Percentiles rank a stretch among this genome's conserved stretches.
Evolutionary conservation across 2,329 filamentous ascomycete species (phyloP).

Genomic region (Aureobasidium sp.): DNA sequence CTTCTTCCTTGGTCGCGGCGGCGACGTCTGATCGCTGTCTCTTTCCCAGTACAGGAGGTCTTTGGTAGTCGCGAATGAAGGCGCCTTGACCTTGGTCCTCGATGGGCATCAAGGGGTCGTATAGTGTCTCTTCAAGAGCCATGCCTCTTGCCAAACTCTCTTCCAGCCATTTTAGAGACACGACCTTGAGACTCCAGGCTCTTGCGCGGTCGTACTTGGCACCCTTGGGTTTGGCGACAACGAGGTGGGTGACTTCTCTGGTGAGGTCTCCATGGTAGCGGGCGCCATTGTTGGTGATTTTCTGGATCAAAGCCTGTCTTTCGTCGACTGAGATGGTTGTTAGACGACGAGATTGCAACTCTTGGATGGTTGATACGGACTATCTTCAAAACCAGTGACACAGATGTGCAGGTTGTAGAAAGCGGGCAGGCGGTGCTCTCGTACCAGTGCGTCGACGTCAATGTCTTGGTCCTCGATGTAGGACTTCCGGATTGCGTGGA

Average conservation of each 20-base stretch:
- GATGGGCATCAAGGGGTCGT: constrained; percentile 64
- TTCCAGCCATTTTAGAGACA: constrained; percentile 76
- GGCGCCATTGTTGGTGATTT: constrained; percentile 65
- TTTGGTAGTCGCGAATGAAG: constrained; percentile 35
- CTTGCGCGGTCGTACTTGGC: constrained; percentile 88
- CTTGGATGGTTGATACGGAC: constrained; percentile 33
- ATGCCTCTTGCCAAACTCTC: constrained; percentile 80
- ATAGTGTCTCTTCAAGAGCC: constrained; percentile 80
- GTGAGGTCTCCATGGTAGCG: constrained; percentile 82
- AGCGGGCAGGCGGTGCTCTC: constrained; percentile 55
- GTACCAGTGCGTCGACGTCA: constrained; percentile 64
- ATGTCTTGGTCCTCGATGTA: constrained; percentile 78
- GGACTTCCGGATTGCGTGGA: constrained; percentile 67
- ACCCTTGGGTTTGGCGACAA: constrained; percentile 70
- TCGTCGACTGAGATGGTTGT: constrained; percentile 45
- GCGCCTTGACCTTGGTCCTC: constrained; percentile 71
- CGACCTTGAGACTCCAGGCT: constrained; percentile 71
- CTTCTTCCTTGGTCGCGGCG: constrained; percentile 35
- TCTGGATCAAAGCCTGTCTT: constrained; percentile 62
- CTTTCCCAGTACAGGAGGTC: constrained; percentile 44
- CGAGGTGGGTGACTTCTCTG: constrained; percentile 76
- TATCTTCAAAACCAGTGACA: constrained; percentile 63
- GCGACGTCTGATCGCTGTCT: constrained; percentile 32
- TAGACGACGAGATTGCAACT: not conserved
- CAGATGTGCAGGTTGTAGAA: constrained; percentile 59